A percentile compares a stretch with the other conserved stretches of the same genome.
Conservation (phyloP, 805 yeast genomes). For the Suhomyces xylopsoci region DNA sequence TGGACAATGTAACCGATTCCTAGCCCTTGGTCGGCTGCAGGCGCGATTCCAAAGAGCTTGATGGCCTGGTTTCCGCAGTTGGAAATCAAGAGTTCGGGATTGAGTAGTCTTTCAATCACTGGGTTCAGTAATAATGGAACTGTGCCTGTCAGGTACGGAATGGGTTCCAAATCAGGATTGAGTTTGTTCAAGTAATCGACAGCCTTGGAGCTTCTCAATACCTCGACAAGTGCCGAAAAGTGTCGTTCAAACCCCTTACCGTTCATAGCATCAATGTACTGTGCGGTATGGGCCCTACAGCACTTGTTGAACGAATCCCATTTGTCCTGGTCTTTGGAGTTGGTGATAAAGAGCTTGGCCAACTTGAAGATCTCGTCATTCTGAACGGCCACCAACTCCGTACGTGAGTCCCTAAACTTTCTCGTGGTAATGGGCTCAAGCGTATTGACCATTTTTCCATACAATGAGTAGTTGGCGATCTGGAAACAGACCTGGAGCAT, state of each 20-base stretch:
- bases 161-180: slow-evolving; percentile 27
- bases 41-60: slow-evolving; percentile 86
- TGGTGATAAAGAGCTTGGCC: slow-evolving; percentile 65
- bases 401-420: slow-evolving; percentile 62
- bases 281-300: slow-evolving; percentile 49
- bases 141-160: slow-evolving; percentile 9
- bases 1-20: slow-evolving; percentile 92
- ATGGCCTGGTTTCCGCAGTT: slow-evolving; percentile 93
- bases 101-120: slow-evolving; percentile 29
- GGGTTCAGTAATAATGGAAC: slow-evolving; percentile 36
- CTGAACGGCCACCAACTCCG: slow-evolving; percentile 67
- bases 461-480: slow-evolving; percentile 52
- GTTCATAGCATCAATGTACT: slow-evolving; percentile 49
- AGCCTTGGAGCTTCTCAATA: slow-evolving; percentile 43
- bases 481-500: slow-evolving; percentile 52
- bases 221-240: slow-evolving; percentile 59
- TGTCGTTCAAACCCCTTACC: slow-evolving; percentile 77
- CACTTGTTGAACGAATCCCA: slow-evolving; percentile 51
- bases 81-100: slow-evolving; percentile 45
- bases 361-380: slow-evolving; percentile 47
- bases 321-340: slow-evolving; percentile 42
- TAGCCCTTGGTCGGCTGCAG: slow-evolving; percentile 84
- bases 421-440: slow-evolving; percentile 68
- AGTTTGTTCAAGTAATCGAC: slow-evolving; percentile 37
- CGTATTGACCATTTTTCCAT: slow-evolving; percentile 47